These are phyloP conservation scores for Fusarium temperatum DNA, from an alignment of 2,329 filamentous ascomycete species.

Conservation along the genomic window DNA sequence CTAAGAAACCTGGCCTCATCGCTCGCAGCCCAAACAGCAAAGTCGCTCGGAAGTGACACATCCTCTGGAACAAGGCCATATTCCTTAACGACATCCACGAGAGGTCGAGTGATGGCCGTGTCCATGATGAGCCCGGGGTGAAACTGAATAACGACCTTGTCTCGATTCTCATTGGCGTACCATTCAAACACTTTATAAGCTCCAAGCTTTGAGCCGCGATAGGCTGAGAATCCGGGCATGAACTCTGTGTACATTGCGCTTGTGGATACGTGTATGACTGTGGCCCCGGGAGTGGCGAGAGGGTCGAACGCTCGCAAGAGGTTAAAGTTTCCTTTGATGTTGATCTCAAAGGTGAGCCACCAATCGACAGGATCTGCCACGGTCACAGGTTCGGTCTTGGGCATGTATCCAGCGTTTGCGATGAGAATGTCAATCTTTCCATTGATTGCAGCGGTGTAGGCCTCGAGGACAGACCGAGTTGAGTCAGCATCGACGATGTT, in stretches of 20 bases:
- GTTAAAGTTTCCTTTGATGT: slow-evolving; percentile 44
- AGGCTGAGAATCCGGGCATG: slow-evolving; percentile 46
- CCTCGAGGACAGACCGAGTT: slow-evolving; percentile 15
- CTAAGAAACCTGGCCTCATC: slow-evolving; percentile 58
- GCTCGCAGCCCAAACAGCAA: slow-evolving; percentile 55
- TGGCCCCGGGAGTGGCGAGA: slow-evolving; percentile 39
- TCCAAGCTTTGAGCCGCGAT: slow-evolving; percentile 55
- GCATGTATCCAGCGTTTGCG: slow-evolving; percentile 44
- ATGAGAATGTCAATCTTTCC: slow-evolving; percentile 50
- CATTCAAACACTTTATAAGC: slow-evolving; percentile 53
- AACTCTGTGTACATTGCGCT: slow-evolving; percentile 37
- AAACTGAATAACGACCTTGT: slow-evolving; percentile 51
- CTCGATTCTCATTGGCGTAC: slow-evolving; percentile 51
- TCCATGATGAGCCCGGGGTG: slow-evolving; percentile 54
- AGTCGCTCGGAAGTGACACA: slow-evolving; percentile 50
- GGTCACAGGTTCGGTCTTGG: slow-evolving; percentile 17
- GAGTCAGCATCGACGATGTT: slow-evolving; percentile 45
- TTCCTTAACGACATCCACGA: slow-evolving; percentile 13
- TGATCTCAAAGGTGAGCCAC: slow-evolving; percentile 44
- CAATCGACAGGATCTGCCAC: slow-evolving; percentile 34
- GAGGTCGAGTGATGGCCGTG: slow-evolving; percentile 40
- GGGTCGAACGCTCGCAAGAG: slow-evolving; percentile 42
- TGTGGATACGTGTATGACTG: slow-evolving; percentile 39
- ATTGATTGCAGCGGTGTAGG: slow-evolving; percentile 35
- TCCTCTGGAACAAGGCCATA: slow-evolving; percentile 27